These are phyloP conservation scores for Chamaenerion angustifolium DNA, from an alignment of 345 rosid species.

Conservation along the genomic window DNA sequence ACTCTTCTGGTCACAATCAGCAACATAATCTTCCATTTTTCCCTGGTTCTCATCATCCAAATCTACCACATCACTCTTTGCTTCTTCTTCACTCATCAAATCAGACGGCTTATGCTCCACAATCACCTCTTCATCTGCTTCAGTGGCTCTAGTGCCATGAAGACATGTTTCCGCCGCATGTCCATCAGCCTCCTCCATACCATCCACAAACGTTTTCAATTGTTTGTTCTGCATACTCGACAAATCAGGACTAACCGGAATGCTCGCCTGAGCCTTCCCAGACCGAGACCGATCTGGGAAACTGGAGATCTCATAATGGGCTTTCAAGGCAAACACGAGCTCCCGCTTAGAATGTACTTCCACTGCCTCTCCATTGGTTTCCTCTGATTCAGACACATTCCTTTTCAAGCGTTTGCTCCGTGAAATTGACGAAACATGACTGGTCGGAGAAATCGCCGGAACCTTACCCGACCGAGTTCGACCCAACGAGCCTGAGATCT, in stretches of 20 bases:
- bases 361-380: slow-evolving; percentile 10
- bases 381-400: neutral
- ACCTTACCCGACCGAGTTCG: slow-evolving; percentile 50
- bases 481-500: slow-evolving; percentile 69
- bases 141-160: no score
- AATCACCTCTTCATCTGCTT: slow-evolving; percentile 4
- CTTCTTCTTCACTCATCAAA: slow-evolving; percentile 39
- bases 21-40: slow-evolving; percentile 6
- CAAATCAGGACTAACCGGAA: no score
- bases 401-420: slow-evolving; percentile 22
- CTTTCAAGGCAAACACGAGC: no score
- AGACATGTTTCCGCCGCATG: no score
- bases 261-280: no score
- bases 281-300: no score
- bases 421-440: neutral
- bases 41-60: slow-evolving; percentile 24
- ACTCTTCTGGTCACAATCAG: slow-evolving; percentile 10
- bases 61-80: slow-evolving; percentile 62
- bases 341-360: slow-evolving; percentile 1
- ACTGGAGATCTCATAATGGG: no score
- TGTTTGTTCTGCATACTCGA: no score
- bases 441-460: slow-evolving; percentile 3
- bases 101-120: slow-evolving; percentile 15
- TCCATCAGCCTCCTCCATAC: neutral
- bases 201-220: no score